These are phyloP conservation scores for Pseudisothecium myosuroides DNA, from an alignment of 225 moss, liverwort and hornwort genomes.

Conservation along the genomic window DNA sequence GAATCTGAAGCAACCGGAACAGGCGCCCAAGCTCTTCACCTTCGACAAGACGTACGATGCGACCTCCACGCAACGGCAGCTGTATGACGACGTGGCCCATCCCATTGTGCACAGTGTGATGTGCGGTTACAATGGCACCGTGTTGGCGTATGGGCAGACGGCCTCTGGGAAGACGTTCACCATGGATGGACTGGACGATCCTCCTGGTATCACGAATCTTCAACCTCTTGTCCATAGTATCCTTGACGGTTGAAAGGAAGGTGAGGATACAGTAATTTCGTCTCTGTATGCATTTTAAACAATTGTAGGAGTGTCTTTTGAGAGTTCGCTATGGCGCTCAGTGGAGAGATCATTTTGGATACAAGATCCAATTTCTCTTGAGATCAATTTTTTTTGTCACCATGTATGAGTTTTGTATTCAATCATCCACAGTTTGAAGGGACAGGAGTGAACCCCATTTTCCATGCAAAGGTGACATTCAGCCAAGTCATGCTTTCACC, in stretches of 20 bases:
- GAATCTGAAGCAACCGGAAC: slow-evolving; percentile 60
- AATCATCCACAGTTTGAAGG: background rate
- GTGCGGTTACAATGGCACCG: slow-evolving; percentile 97
- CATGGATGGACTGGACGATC: slow-evolving; percentile 89
- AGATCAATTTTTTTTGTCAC: background rate
- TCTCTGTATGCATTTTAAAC: background rate
- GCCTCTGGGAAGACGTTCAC: slow-evolving; percentile 99
- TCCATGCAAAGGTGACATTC: background rate
- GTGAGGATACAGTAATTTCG: background rate
- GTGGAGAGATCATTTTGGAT: background rate
- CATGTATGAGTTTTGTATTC: background rate
- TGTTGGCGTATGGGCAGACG: slow-evolving; percentile 91
- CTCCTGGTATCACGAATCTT: slow-evolving; percentile 48
- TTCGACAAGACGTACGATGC: slow-evolving; percentile 91
- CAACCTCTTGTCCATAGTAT: background rate
- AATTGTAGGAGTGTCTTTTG: background rate
- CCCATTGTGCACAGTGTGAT: slow-evolving; percentile 97
- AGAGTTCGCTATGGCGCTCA: background rate
- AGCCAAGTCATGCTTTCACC: background rate
- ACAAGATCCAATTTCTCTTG: background rate
- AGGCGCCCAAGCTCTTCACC: slow-evolving; percentile 78
- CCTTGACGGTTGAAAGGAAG: background rate
- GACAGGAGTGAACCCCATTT: background rate
- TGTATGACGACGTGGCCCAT: slow-evolving; percentile 88
- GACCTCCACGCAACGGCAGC: slow-evolving; percentile 63